Evolutionary conservation across 2,329 filamentous ascomycete genomes (phyloP), one percentile per base, ranked within the genome.

Genomic region (Verticillium longisporum): DNA sequence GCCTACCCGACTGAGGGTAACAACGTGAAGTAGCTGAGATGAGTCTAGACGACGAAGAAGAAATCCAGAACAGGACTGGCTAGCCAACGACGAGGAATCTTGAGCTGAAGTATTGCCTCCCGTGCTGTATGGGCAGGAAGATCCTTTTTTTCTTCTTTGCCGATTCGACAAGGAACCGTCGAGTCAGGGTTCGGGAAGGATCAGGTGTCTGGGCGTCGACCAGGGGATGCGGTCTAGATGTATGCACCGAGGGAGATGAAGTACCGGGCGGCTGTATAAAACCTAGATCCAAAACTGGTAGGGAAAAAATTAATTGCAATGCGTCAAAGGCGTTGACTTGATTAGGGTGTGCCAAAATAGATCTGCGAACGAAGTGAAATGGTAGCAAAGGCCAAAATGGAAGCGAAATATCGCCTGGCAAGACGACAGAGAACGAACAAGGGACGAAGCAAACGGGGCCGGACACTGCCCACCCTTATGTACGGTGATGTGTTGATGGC

Each of bases 401-500:
- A 26, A 33, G 37, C 26, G 26, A 59, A 50, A 33, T 32, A 54
- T 56, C 34, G 37, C 18, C 55, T 50, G 21, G 18, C 41, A 26
- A 50, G 41, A 26, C 41, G 3, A 10, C 9, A 11, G 11, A 21
- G 26, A 31, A 18, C 36, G 31, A 33, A 58, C 21, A 53, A 59
- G n/a, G 53, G 54, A 60, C 26, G 53, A 56, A 41, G 41, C 21
- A 57, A 32, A 57, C 18, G 36, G 45, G 32, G n/a, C 6, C n/a
- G 31, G 37, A 50, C 50, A 55, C 58, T 59, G 56, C 57, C 41
- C 50, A 62, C 63, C 57, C 55, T 59, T 56, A 61, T 61, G 62
- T 64, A 56, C 34, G 58, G 36, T 60, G 58, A 32, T 55, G 57
- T 62, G 60, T 60, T 57, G 62, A 61, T 62, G 57, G 61, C 57